Evolutionary conservation across 2,329 filamentous ascomycete genomes (phyloP).

Genomic region (Rhexocercosporidium sp.): DNA sequence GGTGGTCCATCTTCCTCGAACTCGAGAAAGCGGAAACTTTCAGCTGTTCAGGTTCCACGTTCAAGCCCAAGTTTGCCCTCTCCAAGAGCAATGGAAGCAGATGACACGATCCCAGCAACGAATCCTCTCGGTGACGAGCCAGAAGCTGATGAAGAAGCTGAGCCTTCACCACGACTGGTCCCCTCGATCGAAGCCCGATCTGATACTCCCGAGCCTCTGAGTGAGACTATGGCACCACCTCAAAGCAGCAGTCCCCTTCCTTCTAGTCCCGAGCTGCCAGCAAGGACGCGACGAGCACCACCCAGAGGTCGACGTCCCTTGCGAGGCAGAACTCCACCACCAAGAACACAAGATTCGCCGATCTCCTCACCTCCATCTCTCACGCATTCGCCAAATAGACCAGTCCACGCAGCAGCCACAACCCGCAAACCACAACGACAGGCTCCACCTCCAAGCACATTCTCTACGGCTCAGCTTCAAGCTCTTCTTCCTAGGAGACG

Average conservation of each 20-base stretch:
- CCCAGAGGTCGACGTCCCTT: constrained; percentile 34
- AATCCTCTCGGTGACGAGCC: constrained; percentile 30
- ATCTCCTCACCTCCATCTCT: constrained; percentile 67
- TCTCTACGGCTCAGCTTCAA: constrained; percentile 45
- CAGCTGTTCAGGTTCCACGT: constrained; percentile 37
- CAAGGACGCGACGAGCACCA: constrained; percentile 24
- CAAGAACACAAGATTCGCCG: constrained; percentile 38
- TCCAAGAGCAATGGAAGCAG: constrained; percentile 18
- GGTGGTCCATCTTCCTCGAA: constrained; percentile 39
- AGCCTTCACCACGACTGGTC: constrained; percentile 23
- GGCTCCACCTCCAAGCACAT: constrained; percentile 33
- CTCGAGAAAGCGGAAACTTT: constrained; percentile 59
- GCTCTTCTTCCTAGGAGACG: constrained; percentile 43
- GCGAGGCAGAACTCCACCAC: constrained; percentile 36
- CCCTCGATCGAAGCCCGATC: constrained; percentile 33
- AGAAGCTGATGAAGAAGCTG: constrained; percentile 22
- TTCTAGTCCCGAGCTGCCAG: constrained; percentile 31
- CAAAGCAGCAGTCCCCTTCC: constrained; percentile 38
- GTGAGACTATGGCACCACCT: constrained; percentile 44
- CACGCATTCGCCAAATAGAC: constrained; percentile 66
- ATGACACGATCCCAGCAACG: constrained; percentile 37
- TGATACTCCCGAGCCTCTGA: constrained; percentile 38
- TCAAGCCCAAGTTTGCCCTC: constrained; percentile 33
- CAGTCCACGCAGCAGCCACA: constrained; percentile 24
- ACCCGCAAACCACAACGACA: constrained; percentile 26